Base-by-base conservation (phyloP, 768 basidiomycete species). In the Mycena indigotica region DNA sequence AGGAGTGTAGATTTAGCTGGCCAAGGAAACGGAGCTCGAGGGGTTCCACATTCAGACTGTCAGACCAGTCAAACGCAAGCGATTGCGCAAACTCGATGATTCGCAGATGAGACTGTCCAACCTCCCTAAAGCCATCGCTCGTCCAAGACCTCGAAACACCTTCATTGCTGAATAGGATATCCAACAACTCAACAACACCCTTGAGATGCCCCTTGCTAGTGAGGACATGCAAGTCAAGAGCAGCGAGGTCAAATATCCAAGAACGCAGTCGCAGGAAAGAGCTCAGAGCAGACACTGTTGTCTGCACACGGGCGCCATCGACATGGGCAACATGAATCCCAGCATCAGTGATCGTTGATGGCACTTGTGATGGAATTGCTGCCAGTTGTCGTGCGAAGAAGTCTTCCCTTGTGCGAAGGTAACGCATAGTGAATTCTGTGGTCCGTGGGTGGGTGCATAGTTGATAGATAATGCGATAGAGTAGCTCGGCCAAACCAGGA, bases 11-110 rank as follows among this genome's bases (percentile, higher is more conserved):
- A 63, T 91, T 84, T 39, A 95, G 72, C 30, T 82, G 78, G 3
- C 73, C 77, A 30, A 93, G 79, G 67, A 89, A 86, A 55, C 87
- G 80, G 53, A 92, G 69, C 21, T 87, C 77, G 49, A 84, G 68
- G 4, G 84, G 77, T 16, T 82, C 72, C 1, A 87, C 83, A 13
- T 77, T 70, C 40, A 92, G 73, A 55, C 82, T 83, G 67, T 98
- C 95, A 4, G 81, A 82, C 95, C 95, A 98, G 53, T 91, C 87
- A 62, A 98, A 89, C 68, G 87, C 85, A 64, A 98, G 75, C 0
- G 92, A 91, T 67, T 92, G 88, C 45, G 98, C 77, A 52, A 93
- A 84, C 70, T 96, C 94, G 65, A 96, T 88, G 69, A 97, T 87
- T 24, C 90, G 83, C 64, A 93, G 79, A 53, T 93, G 85, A 0